Evolutionary conservation across 2,329 filamentous ascomycete genomes (phyloP).

Genomic region (Cercospora citrullina): DNA sequence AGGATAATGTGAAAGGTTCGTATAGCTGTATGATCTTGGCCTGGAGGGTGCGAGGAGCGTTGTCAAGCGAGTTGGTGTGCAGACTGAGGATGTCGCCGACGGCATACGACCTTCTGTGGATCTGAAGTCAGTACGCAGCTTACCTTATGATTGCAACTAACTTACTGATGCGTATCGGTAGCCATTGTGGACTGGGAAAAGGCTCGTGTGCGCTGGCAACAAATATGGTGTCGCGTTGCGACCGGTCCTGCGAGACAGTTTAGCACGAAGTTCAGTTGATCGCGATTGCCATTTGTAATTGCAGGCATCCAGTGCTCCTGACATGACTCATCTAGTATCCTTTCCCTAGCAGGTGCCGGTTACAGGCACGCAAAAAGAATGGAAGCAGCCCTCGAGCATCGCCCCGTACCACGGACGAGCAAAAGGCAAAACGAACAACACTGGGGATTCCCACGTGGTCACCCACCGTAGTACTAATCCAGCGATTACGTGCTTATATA

Average conservation of each 20-base stretch:
- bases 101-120: neutral
- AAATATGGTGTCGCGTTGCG: neutral
- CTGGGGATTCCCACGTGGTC: slow-evolving; percentile 14
- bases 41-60: neutral
- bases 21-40: neutral
- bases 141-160: neutral
- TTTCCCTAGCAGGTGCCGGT: too few species aligned
- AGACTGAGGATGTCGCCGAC: neutral
- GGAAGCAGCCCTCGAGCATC: too few species aligned
- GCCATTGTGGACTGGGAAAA: neutral
- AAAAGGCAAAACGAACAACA: slow-evolving; percentile 14
- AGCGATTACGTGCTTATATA: slow-evolving; percentile 13
- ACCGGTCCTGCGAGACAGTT: neutral
- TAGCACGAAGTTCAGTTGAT: neutral
- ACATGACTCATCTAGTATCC: too few species aligned
- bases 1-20: neutral
- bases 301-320: too few species aligned
- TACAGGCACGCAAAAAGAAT: too few species aligned
- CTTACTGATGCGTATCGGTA: neutral
- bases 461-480: slow-evolving; percentile 17
- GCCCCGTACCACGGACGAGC: neutral
- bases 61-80: neutral
- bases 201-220: neutral
- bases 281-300: too few species aligned
- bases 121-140: neutral